Evolutionary conservation across 805 yeast genomes (phyloP).

Genomic region (Cyberlindnera amylophila): DNA sequence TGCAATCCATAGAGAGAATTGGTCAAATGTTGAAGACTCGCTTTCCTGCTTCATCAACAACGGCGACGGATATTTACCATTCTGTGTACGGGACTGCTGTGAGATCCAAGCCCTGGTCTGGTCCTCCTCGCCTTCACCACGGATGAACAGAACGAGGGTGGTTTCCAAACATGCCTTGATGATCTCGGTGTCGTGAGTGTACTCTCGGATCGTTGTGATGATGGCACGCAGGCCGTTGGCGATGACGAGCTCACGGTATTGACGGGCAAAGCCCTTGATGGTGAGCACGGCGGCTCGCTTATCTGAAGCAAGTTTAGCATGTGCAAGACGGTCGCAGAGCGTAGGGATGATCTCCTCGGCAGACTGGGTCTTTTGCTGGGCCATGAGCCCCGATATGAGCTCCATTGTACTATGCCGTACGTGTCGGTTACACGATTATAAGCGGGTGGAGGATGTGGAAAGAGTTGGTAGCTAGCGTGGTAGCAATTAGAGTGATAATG

Average conservation of each 20-base stretch:
- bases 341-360: constrained; percentile 86
- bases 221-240: constrained; percentile 80
- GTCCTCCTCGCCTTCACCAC: constrained; percentile 63
- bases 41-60: constrained; percentile 46
- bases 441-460: too few relatives aligned
- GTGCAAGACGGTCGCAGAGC: constrained; percentile 79
- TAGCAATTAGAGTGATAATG: too few relatives aligned
- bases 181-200: constrained; percentile 63
- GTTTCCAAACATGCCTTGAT: constrained; percentile 84
- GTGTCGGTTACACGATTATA: too few relatives aligned
- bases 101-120: constrained; percentile 68
- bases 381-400: constrained; percentile 37
- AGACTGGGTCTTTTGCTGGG: constrained; percentile 48
- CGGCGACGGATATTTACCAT: constrained; percentile 80
- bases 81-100: constrained; percentile 66
- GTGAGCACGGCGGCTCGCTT: constrained; percentile 89
- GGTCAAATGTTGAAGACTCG: constrained; percentile 51
- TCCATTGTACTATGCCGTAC: constrained; percentile 29
- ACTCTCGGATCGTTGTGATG: constrained; percentile 60
- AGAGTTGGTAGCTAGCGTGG: too few relatives aligned
- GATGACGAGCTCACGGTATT: constrained; percentile 85
- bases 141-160: constrained; percentile 70
- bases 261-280: constrained; percentile 81
- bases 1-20: constrained; percentile 90
- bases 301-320: constrained; percentile 79